Evolutionary conservation across 208 protist species (phyloP), one percentile per base, ranked within the genome.

Genomic region (Acanthamoeba divionensis): DNA sequence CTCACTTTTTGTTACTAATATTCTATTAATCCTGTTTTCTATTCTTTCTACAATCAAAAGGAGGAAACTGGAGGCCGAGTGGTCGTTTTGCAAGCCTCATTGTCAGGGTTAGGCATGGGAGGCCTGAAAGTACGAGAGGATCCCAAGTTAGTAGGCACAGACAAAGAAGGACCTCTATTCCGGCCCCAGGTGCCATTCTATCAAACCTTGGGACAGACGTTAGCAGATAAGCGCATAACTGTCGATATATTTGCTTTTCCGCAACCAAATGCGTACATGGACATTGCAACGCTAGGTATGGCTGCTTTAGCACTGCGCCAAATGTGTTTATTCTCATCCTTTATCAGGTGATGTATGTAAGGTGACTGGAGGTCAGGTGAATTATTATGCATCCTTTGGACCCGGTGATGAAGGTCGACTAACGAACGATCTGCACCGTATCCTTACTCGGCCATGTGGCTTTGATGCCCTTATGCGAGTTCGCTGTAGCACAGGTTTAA

Each of bases 381-480:
- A 91, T 65, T 90, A 94, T 69, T 96, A 94, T 85, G 90, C 89
- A 7, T 1, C 50, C 24, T 95, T 83, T 12, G 41, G 26, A 1
- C 44, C 83, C 21, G 65, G 45, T 3, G 44, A 47, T 31, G 67
- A 66, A n/a, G 24, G 52, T 9, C 63, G 73, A 36, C 85, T 91
- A 29, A 90, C 66, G 26, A 26, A 38, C 15, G 94, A 96, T 21
- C 44, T 97, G 4, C 52, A 31, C 15, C 87, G 92, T 36, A 73
- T 38, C 13, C 90, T 99, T 21, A 95, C 93, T 5, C 96, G 98
- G n/a, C 94, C 95, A 24, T 97, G 95, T 29, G 98, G 96, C 15
- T 98, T 98, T 91, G 98, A 99, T 91, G 96, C 97, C 47, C 96
- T 99, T 36, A 96, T 99, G 94, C 97, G 98, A 26, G 95, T 99